Evolutionary conservation across 2,329 filamentous ascomycete genomes (phyloP), one percentile per base, ranked within the genome.

Genomic region (Zymoseptoria ardabiliae): DNA sequence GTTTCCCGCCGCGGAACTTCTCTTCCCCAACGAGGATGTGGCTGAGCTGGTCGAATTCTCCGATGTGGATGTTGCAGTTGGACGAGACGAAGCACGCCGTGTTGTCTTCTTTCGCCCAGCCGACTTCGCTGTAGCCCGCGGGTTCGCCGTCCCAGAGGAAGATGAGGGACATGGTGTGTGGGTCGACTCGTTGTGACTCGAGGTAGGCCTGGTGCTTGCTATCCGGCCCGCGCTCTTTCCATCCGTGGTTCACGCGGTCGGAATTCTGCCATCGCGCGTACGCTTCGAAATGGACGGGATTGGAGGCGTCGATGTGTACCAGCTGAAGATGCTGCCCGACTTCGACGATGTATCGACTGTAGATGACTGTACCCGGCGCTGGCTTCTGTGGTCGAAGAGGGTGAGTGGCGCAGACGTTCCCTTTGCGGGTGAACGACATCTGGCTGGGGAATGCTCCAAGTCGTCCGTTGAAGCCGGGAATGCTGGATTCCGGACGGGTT

Each of bases 301-400:
- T 21, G 56, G 3, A 1, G 11, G 35, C 35, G 5, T 41, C 35
- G 35, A 41, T 41, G 11, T 41, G 35, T 13, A 41, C 11, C 3
- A 41, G 35, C 17, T 41, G 35, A 6, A 41, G 35, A 17, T n/a
- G 35, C 35, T 41, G 35, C 10, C 35, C 35, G 9, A 41, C 35
- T 41, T 41, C 35, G 35, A 41, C 35, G 11, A 92, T 87, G 77
- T 86, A 92, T 58, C 89, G 85, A 70, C 87, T 90, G 77, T 93
- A 93, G 65, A 89, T 81, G 61, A 88, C 81, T 1, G 85, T 82
- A 2, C 88, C 87, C 0, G 87, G 86, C 1, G 78, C 76, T 4
- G 89, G 89, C 76, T 93, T 92, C 35, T 84, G 80, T 1, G 85
- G 84, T 7, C 89, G 85, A 6, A 87, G 79, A 3, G 89, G 89